A percentile compares a stretch with the other conserved stretches of the same genome.
These are phyloP conservation scores for Lentinus polychrous DNA, from an alignment of 1,284 basidiomycete species.

Conservation along the genomic window DNA sequence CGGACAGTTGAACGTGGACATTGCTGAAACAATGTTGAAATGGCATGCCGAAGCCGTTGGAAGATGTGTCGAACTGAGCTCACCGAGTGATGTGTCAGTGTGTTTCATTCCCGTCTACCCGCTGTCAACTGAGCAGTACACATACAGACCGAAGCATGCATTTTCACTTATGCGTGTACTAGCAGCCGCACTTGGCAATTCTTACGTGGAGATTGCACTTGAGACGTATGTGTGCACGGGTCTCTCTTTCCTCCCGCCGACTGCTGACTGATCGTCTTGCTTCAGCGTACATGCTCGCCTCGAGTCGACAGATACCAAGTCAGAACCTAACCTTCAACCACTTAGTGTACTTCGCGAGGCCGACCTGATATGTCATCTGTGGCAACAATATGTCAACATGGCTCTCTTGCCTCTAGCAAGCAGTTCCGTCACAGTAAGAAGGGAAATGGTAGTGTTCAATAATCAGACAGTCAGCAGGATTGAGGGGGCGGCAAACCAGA, in stretches of 20 bases:
- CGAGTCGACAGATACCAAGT: constrained; percentile 68
- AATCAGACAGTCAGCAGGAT: constrained; percentile 84
- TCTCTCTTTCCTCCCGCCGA: background rate
- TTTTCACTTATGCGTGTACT: constrained; percentile 82
- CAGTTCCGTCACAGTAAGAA: constrained; percentile 79
- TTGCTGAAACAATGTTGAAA: constrained; percentile 85
- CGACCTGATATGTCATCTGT: constrained; percentile 91
- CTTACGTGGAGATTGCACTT: constrained; percentile 87
- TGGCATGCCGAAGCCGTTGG: constrained; percentile 97
- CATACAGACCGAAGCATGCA: constrained; percentile 78
- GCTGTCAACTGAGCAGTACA: background rate
- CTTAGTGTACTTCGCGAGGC: constrained; percentile 65
- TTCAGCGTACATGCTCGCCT: constrained; percentile 66
- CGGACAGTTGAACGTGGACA: constrained; percentile 67
- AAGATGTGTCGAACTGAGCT: constrained; percentile 82
- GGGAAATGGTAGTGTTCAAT: constrained; percentile 94
- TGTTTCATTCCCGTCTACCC: background rate
- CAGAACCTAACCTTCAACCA: constrained; percentile 75
- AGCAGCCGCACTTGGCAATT: constrained; percentile 82
- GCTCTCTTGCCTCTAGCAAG: constrained; percentile 87
- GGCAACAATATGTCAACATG: constrained; percentile 94
- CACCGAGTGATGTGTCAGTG: constrained; percentile 75
- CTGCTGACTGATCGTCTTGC: constrained; percentile 9
- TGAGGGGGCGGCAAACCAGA: constrained; percentile 79
- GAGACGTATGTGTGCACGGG: constrained; percentile 66